A percentile compares a stretch with the other conserved stretches of the same genome.
These are phyloP conservation scores for Phytophthora citrophthora DNA, from an alignment of 352 stramenopile species.

Conservation along the genomic window DNA sequence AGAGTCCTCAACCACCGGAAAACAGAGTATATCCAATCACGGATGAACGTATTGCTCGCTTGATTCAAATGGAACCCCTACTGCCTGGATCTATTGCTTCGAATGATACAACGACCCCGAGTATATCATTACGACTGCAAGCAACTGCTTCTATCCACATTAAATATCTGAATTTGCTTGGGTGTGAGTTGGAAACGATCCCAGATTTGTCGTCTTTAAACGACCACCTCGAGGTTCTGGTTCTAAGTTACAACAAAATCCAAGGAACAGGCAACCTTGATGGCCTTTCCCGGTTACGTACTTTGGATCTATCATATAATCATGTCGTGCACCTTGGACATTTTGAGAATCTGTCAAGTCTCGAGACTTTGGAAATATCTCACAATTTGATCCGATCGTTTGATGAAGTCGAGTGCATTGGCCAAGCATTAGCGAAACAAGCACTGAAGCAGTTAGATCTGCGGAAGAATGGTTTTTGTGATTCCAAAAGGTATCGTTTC, in stretches of 20 bases:
- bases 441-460: conserved; percentile 57
- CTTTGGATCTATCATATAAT: conserved; percentile 79
- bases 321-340: conserved; percentile 52
- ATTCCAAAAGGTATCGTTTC: conserved; percentile 70
- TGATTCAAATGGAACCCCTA: conserved; percentile 55
- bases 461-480: conserved; percentile 72
- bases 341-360: conserved; percentile 37
- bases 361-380: conserved; percentile 61
- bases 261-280: conserved; percentile 40
- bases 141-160: conserved; percentile 27
- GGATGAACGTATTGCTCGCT: conserved; percentile 36
- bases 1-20: conserved; percentile 24
- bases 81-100: conserved; percentile 17
- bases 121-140: conserved; percentile 20
- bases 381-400: conserved; percentile 73
- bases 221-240: conserved; percentile 59
- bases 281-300: conserved; percentile 41
- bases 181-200: conserved; percentile 56
- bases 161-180: conserved; percentile 59
- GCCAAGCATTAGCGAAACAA: conserved; percentile 18
- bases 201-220: conserved; percentile 46
- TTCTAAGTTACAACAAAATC: conserved; percentile 82
- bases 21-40: conserved; percentile 20
- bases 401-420: conserved; percentile 56
- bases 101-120: background rate